Conservation (phyloP, 345 rosid species). For the Jatropha curcas region DNA sequence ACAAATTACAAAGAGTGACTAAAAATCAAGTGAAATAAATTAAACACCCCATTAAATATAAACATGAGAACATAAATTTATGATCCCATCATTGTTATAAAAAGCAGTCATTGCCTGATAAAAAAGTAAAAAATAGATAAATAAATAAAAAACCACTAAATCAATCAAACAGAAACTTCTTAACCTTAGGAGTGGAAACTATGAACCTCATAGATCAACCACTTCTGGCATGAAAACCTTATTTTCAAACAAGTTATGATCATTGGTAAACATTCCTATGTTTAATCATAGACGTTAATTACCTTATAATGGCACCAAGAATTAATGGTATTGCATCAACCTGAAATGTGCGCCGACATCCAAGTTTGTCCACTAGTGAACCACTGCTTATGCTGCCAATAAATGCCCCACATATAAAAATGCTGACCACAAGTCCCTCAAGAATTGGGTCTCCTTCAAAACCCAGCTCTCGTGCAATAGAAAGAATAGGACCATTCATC, state of each 20-base stretch:
- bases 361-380: slow-evolving; percentile 59
- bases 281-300: not conserved
- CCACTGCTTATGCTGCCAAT: slow-evolving; percentile 67
- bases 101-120: not conserved
- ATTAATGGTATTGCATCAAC: slow-evolving; percentile 53
- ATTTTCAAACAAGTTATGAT: not conserved
- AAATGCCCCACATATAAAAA: slow-evolving; percentile 78
- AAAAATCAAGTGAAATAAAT: not conserved
- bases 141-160: no score
- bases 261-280: not conserved
- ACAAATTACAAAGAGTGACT: slow-evolving; percentile 21
- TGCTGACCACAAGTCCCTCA: slow-evolving; percentile 83
- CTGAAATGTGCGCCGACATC: slow-evolving; percentile 71
- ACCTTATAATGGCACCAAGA: slow-evolving; percentile 75
- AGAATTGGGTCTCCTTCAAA: slow-evolving; percentile 68
- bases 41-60: not conserved
- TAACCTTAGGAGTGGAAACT: not conserved
- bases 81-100: not conserved
- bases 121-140: not conserved
- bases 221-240: not conserved
- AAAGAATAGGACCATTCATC: slow-evolving; percentile 80
- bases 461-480: slow-evolving; percentile 71
- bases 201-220: not conserved
- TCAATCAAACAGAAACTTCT: no score
- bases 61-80: not conserved